phyloP scores from a whole-genome alignment of 1,284 basidiomycete genomes.

The Puccinia sorghi region DNA sequence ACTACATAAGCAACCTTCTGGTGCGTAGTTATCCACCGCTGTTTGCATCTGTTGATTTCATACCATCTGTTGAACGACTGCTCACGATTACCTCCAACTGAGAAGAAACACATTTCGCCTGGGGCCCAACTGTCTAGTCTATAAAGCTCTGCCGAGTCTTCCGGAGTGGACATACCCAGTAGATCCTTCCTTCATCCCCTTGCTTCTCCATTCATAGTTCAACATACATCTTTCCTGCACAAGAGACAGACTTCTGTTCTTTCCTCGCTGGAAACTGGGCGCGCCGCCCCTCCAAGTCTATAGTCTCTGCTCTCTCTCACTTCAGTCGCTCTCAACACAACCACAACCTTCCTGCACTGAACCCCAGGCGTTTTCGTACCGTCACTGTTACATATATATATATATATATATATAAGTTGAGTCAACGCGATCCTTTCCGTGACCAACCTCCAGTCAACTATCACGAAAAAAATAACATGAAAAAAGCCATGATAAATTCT shows the following conservation, averaged over 20 bases:
- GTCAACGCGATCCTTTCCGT: neutral
- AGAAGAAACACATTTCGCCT: neutral
- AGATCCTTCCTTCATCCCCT: constrained; percentile 15
- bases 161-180: neutral
- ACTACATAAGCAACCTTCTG: no score
- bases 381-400: no score
- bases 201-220: neutral
- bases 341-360: neutral
- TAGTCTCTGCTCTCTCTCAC: no score
- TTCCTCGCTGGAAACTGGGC: constrained; percentile 2
- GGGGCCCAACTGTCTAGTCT: no score
- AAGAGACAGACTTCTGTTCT: neutral
- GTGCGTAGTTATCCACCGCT: neutral
- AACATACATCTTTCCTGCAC: neutral
- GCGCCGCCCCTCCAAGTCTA: no score
- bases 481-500: neutral
- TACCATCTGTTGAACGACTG: neutral
- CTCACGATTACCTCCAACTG: neutral
- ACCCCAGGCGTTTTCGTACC: no score
- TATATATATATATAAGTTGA: neutral
- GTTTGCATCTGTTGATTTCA: neutral
- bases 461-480: no score
- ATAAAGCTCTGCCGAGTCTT: constrained; percentile 13
- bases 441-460: neutral
- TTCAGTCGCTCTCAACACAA: no score